Base-by-base conservation (phyloP, 2,329 filamentous ascomycete species). In the Triangularia setosa region DNA sequence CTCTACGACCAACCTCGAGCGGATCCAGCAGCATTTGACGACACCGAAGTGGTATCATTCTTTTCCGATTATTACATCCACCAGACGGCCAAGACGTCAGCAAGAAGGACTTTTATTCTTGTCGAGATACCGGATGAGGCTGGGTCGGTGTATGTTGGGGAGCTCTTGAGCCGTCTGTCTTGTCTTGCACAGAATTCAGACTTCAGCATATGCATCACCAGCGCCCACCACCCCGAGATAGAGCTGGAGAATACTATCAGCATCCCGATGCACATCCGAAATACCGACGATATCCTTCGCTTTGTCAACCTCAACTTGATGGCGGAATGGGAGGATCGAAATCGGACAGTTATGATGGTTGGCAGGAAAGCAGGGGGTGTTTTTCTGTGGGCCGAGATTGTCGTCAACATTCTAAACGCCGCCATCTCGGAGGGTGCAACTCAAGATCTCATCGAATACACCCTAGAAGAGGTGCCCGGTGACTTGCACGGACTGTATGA, bases 341-440 rank as follows among this genome's bases (percentile, higher is more conserved):
- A 70, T 61, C 53, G 57, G 4, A 73, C 72, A 0, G 73, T 74
- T 9, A 65, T 71, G 18, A 67, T 61, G 24, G 72, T 76, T 24
- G 72, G 68, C 1, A 62, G 67, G 5, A 75, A 74, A 54, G 69
- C 75, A 0, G 68, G 64, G 2, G 75, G 75, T 24, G 71, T 73
- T 18, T 74, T 76, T 57, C 66, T 76, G 7, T 77, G 75, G 75
- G 74, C 74, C 1, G 74, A 76, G 65, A 74, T 76, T 33, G 73
- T 75, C 1, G 74, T 76, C 40, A 73, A 74, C 54, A 75, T 77
- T 16, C 67, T 76, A n/a, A 77, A 77, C 59, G 72, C 74, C 9
- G 75, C 75, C 58, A 74, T 75, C 58, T 68, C 67, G 7, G 75
- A 75, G 54, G 75, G 75, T 5, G 74, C 75, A 0, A 72, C 72